Percentiles rank a stretch among this genome's conserved stretches.
Conservation (phyloP, 2,329 filamentous ascomycete species). For the Grosmannia clavigera region DNA sequence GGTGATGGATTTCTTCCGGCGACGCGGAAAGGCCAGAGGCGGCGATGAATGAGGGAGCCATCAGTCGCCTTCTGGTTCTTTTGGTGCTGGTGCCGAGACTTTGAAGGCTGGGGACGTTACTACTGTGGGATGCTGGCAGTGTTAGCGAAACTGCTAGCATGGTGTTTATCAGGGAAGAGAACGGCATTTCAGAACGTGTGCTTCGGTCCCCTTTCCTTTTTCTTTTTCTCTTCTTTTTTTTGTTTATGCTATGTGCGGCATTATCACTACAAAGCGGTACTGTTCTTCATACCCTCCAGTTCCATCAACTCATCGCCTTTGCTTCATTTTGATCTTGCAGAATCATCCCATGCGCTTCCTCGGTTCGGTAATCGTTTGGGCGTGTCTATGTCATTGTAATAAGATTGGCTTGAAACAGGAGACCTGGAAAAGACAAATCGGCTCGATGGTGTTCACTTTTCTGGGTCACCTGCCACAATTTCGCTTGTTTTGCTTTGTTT, state of each 20-base stretch:
- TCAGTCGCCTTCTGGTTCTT: neutral
- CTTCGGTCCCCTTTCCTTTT: neutral
- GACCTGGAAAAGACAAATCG: neutral
- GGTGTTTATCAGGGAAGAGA: neutral
- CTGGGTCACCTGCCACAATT: neutral
- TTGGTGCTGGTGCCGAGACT: neutral
- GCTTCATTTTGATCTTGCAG: neutral
- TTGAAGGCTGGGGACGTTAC: neutral
- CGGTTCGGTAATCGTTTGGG: neutral
- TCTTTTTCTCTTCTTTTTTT: neutral
- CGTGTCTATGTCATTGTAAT: neutral
- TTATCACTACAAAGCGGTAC: neutral
- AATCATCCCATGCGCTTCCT: neutral
- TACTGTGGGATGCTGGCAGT: neutral
- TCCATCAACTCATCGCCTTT: neutral
- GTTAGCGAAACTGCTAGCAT: neutral
- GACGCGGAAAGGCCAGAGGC: conserved; percentile 64
- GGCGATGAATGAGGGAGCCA: conserved; percentile 35
- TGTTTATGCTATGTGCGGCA: neutral
- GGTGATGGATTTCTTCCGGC: conserved; percentile 97
- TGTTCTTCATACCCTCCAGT: conserved; percentile 1
- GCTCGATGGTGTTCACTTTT: neutral
- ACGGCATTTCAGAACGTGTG: neutral
- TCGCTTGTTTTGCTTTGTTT: neutral
- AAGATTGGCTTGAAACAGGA: neutral